These are phyloP conservation scores for Pinus albicaulis DNA, from an alignment of 75 land plant genomes.

Conservation along the genomic window DNA sequence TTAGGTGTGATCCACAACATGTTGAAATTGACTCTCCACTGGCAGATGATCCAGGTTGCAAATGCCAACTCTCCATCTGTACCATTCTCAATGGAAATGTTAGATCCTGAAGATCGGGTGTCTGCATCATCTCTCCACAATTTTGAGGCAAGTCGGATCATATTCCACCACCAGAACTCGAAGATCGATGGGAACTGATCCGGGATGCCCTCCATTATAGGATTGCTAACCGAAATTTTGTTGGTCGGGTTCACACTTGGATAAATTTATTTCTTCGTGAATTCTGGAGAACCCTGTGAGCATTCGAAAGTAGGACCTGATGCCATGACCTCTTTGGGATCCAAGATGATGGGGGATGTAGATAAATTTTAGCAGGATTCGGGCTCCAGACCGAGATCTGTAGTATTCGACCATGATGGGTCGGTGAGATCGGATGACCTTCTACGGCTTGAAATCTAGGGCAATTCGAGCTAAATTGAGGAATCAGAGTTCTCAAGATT, in stretches of 20 bases:
- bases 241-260: neutral
- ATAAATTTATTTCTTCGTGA: conserved; percentile 4
- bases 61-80: no score
- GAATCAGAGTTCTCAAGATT: neutral
- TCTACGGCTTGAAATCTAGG: neutral
- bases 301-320: neutral
- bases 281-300: neutral
- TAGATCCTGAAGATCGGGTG: no score
- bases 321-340: conserved; percentile 6
- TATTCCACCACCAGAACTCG: conserved; percentile 82
- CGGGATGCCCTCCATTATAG: conserved; percentile 7
- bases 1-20: no score
- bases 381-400: no score
- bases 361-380: no score
- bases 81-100: no score
- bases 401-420: no score
- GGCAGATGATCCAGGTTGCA: no score
- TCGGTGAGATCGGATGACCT: neutral
- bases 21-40: no score
- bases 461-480: neutral
- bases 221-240: neutral
- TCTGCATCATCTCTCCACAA: conserved; percentile 63
- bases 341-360: neutral
- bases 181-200: conserved; percentile 69
- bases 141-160: conserved; percentile 58